Conservation (phyloP, 805 yeast species). For the Ogataea degrootiae region DNA sequence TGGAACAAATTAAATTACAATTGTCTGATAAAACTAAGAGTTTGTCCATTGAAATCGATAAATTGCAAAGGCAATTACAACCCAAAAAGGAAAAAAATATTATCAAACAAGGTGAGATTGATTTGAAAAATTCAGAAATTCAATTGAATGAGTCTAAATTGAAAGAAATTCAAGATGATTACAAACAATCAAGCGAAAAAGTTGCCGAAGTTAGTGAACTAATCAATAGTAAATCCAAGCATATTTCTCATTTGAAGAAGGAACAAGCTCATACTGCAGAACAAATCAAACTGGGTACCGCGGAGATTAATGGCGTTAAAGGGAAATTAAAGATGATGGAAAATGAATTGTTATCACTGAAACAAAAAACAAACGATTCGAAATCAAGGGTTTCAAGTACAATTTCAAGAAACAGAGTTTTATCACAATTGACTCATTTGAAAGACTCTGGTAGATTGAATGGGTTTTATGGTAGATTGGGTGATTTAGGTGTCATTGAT, state of each 20-base stretch:
- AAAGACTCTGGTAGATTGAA: constrained; percentile 75
- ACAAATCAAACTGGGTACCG: constrained; percentile 56
- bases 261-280: constrained; percentile 45
- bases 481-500: constrained; percentile 89
- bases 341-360: constrained; percentile 42
- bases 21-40: constrained; percentile 72
- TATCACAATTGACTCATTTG: constrained; percentile 61
- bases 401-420: constrained; percentile 70
- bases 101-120: constrained; percentile 56
- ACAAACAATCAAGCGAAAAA: constrained; percentile 39
- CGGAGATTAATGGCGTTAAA: constrained; percentile 48
- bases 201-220: constrained; percentile 30
- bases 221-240: constrained; percentile 44
- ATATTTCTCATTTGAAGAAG: constrained; percentile 38
- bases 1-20: constrained; percentile 59
- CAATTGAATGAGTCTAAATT: constrained; percentile 49
- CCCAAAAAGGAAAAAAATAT: constrained; percentile 78
- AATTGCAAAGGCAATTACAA: constrained; percentile 59
- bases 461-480: constrained; percentile 88
- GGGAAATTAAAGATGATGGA: constrained; percentile 50
- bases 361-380: constrained; percentile 68
- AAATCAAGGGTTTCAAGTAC: constrained; percentile 48
- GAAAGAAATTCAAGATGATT: constrained; percentile 38
- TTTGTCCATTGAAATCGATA: constrained; percentile 60
- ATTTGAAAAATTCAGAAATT: constrained; percentile 62